These are phyloP conservation scores for Talaromyces thailandensis DNA, from an alignment of 495 filamentous ascomycete species.

Conservation along the genomic window DNA sequence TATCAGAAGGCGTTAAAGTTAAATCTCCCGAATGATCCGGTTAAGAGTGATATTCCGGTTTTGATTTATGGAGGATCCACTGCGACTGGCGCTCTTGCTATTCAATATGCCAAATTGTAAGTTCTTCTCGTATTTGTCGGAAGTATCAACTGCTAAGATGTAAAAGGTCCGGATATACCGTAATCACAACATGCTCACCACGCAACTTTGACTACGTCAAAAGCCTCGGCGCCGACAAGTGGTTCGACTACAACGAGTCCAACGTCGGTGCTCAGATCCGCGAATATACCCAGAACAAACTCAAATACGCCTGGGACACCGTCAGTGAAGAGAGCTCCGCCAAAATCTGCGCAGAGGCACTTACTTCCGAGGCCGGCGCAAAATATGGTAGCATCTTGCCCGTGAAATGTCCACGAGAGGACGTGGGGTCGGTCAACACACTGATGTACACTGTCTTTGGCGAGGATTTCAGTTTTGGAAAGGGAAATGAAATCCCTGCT, in stretches of 20 bases:
- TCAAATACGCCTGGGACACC: slow-evolving; percentile 32
- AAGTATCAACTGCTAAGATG: neutral
- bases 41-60: slow-evolving; percentile 13
- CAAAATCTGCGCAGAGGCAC: neutral
- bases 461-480: neutral
- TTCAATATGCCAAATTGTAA: slow-evolving; percentile 24
- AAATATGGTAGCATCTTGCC: neutral
- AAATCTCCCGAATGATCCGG: slow-evolving; percentile 8
- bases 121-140: neutral
- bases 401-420: neutral
- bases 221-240: slow-evolving; percentile 38
- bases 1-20: neutral
- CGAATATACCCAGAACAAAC: slow-evolving; percentile 23
- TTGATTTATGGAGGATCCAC: slow-evolving; percentile 25
- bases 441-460: neutral
- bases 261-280: slow-evolving; percentile 35
- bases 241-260: slow-evolving; percentile 46
- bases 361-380: neutral
- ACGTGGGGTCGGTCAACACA: neutral
- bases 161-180: slow-evolving; percentile 2
- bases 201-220: slow-evolving; percentile 44
- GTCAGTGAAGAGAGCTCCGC: slow-evolving; percentile 18
- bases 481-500: neutral
- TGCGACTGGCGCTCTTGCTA: slow-evolving; percentile 19
- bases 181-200: slow-evolving; percentile 47